Conservation (phyloP, 202 grass and related monocot genomes). For the Bolboschoenoplectus hybrid region DNA sequence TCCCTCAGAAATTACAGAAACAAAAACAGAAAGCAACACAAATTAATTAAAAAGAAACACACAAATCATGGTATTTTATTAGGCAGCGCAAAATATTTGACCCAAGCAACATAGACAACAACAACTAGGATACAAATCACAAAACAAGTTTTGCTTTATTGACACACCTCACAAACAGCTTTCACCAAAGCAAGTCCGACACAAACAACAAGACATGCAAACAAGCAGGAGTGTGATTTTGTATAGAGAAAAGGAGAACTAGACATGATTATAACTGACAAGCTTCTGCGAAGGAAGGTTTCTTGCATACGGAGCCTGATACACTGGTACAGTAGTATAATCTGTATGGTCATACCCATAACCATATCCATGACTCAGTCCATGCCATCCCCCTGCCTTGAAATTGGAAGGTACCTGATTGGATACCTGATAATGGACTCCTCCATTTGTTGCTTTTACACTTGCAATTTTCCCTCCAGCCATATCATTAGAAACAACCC, state of each 20-base stretch:
- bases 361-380: constrained; percentile 17
- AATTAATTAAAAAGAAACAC: neutral
- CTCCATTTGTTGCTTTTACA: constrained; percentile 29
- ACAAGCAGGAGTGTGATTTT: neutral
- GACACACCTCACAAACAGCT: constrained; percentile 5
- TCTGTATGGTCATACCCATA: constrained; percentile 25
- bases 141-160: constrained; percentile 31
- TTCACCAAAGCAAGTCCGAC: neutral
- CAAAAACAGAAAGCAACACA: neutral
- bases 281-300: constrained; percentile 64
- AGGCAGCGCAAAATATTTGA: constrained; percentile 4
- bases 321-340: constrained; percentile 38
- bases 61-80: constrained; percentile 6
- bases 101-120: neutral
- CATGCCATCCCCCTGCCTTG: constrained; percentile 57
- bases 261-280: constrained; percentile 54
- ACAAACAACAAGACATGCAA: neutral
- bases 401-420: constrained; percentile 44
- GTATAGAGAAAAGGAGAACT: constrained; percentile 15
- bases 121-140: neutral
- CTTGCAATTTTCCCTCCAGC: constrained; percentile 39
- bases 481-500: constrained; percentile 41
- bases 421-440: constrained; percentile 24
- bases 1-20: constrained; percentile 21
- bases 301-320: constrained; percentile 59